Percentiles rank a stretch among this genome's conserved stretches.
Conservation (phyloP, 345 rosid species). For the Camelina hispida region DNA sequence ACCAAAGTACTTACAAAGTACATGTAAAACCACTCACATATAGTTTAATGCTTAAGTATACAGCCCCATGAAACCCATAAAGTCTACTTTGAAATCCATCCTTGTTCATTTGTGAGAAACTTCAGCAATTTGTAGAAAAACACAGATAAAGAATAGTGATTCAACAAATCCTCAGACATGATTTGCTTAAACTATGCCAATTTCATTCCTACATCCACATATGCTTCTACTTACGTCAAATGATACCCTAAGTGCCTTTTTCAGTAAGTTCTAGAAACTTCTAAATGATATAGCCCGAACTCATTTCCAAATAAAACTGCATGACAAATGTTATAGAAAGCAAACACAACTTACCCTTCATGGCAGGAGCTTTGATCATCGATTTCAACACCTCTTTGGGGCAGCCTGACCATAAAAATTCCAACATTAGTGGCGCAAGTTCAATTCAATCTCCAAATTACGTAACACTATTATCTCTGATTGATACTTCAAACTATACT, state of each 20-base stretch:
- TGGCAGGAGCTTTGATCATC: conserved; percentile 79
- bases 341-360: conserved; percentile 60
- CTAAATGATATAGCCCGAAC: neutral
- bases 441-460: neutral
- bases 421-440: conserved; percentile 14
- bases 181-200: conserved; percentile 9
- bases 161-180: neutral
- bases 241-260: conserved; percentile 11
- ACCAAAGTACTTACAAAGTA: conserved; percentile 8
- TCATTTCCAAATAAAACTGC: neutral
- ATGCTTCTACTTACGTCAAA: neutral
- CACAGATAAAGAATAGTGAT: neutral
- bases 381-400: conserved; percentile 70
- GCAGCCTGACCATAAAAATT: conserved; percentile 55
- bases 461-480: neutral
- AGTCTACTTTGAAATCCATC: conserved; percentile 6
- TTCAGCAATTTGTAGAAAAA: conserved; percentile 3
- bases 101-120: conserved; percentile 7
- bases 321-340: conserved; percentile 1
- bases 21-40: conserved; percentile 14
- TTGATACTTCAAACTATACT: conserved; percentile 17
- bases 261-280: neutral
- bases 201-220: neutral
- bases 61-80: neutral
- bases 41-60: conserved; percentile 17